Evolutionary conservation across 306 rosid genomes (phyloP).

Genomic region (Betula pendula): DNA sequence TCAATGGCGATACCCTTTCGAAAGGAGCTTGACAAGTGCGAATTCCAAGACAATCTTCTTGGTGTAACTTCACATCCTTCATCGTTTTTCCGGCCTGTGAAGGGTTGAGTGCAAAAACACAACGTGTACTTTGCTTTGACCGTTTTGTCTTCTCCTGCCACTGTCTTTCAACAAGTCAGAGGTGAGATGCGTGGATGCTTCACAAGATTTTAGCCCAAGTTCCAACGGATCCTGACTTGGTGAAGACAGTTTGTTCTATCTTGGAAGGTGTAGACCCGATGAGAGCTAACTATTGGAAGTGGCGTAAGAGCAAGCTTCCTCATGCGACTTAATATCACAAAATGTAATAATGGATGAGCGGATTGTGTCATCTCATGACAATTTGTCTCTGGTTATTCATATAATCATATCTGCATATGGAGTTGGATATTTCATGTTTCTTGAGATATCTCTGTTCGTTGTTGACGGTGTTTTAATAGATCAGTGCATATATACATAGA

Average conservation of each 20-base stretch:
- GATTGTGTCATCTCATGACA: neutral
- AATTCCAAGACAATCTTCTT: too few relatives aligned
- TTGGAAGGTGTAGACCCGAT: slow-evolving; percentile 68
- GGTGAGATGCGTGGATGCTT: too few relatives aligned
- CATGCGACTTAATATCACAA: slow-evolving; percentile 12
- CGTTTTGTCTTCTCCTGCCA: slow-evolving; percentile 9
- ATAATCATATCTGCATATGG: too few relatives aligned
- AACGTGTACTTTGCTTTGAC: slow-evolving; percentile 54
- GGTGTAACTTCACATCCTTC: too few relatives aligned
- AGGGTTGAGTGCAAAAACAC: too few relatives aligned
- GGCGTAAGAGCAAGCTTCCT: slow-evolving; percentile 68
- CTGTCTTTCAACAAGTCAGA: slow-evolving; percentile 51
- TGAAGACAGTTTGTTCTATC: slow-evolving; percentile 51
- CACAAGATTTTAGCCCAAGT: slow-evolving; percentile 48
- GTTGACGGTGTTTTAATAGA: too few relatives aligned
- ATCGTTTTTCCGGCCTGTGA: too few relatives aligned
- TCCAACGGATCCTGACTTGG: slow-evolving; percentile 48
- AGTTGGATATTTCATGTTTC: too few relatives aligned
- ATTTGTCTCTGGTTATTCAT: neutral
- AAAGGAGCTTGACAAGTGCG: too few relatives aligned
- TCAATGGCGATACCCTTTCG: too few relatives aligned
- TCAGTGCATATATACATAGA: too few relatives aligned
- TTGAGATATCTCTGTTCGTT: too few relatives aligned
- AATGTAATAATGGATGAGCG: neutral
- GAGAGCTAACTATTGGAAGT: slow-evolving; percentile 78